phyloP scores from a whole-genome alignment of 2,329 filamentous ascomycete species.

The Cytospora mali region DNA sequence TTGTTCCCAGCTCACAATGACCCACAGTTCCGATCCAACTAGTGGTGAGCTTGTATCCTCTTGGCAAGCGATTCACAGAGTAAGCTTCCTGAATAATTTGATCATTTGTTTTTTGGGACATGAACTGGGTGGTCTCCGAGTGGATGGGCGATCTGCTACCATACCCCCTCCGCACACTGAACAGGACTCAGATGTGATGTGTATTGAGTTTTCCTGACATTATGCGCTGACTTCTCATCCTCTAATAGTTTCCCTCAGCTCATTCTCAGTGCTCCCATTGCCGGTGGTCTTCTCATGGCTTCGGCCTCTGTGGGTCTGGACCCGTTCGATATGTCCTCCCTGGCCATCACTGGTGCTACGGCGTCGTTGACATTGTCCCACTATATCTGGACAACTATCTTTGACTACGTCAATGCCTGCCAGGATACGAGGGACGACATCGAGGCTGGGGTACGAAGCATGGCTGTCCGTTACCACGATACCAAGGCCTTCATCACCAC shows the following conservation, averaged over 20 bases:
- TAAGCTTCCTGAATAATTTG: too few species aligned
- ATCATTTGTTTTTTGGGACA: too few species aligned
- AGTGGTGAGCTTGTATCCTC: conserved; percentile 50
- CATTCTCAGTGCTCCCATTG: conserved; percentile 52
- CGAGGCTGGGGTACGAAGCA: conserved; percentile 52
- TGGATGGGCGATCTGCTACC: too few species aligned
- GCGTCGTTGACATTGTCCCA: conserved; percentile 44
- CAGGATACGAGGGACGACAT: conserved; percentile 55
- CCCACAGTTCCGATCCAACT: conserved; percentile 45
- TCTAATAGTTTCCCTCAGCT: conserved; percentile 48
- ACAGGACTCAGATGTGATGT: not conserved
- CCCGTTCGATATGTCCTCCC: conserved; percentile 41
- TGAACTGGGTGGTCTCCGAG: too few species aligned
- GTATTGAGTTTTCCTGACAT: not conserved
- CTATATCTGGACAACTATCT: conserved; percentile 47
- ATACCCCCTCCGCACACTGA: too few species aligned
- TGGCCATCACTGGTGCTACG: conserved; percentile 45
- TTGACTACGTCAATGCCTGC: conserved; percentile 55
- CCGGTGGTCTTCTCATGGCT: conserved; percentile 52
- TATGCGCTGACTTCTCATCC: not conserved
- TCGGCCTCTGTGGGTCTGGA: conserved; percentile 49
- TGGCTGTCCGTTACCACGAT: conserved; percentile 48
- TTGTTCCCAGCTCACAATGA: too few species aligned
- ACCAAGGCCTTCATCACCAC: conserved; percentile 29
- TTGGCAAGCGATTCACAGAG: conserved; percentile 54